A percentile compares a stretch with the other conserved stretches of the same genome.
phyloP scores from a whole-genome alignment of 2,329 filamentous ascomycete species.

The Davidsoniella neocaledoniae region DNA sequence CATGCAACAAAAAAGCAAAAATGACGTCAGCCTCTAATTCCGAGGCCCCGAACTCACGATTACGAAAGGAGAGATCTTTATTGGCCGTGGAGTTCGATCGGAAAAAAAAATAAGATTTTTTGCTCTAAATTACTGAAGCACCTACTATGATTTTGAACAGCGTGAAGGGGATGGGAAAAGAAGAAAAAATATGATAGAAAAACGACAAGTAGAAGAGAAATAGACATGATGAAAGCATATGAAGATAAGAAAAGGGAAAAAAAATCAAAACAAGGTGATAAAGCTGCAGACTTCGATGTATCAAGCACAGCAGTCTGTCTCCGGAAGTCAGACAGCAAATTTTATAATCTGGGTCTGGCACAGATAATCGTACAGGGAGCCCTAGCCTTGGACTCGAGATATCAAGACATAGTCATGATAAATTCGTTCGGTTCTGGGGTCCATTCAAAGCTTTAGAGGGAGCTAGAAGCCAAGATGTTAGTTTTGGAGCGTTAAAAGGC shows the following conservation, averaged over 20 bases:
- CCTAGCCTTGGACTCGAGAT: not conserved
- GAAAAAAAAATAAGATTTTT: no score
- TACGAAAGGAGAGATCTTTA: not conserved
- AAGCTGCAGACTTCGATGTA: not conserved
- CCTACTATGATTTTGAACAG: no score
- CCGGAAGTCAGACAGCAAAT: not conserved
- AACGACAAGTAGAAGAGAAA: not conserved
- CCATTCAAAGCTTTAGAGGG: not conserved
- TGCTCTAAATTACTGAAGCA: no score
- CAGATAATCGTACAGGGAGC: slow-evolving; percentile 9
- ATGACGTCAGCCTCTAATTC: not conserved
- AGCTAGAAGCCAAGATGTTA: not conserved
- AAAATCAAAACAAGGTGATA: not conserved
- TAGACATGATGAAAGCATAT: not conserved
- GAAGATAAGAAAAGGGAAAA: not conserved
- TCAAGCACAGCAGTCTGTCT: no score
- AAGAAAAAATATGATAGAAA: not conserved
- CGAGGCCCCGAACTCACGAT: not conserved
- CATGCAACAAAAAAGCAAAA: not conserved
- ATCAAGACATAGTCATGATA: not conserved
- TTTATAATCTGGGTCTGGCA: not conserved
- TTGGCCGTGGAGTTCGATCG: no score
- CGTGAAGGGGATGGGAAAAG: no score
- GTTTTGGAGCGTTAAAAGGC: not conserved
- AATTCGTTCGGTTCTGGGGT: not conserved